Evolutionary conservation across 495 filamentous ascomycete species (phyloP).

Genomic region (Physcia stellaris): DNA sequence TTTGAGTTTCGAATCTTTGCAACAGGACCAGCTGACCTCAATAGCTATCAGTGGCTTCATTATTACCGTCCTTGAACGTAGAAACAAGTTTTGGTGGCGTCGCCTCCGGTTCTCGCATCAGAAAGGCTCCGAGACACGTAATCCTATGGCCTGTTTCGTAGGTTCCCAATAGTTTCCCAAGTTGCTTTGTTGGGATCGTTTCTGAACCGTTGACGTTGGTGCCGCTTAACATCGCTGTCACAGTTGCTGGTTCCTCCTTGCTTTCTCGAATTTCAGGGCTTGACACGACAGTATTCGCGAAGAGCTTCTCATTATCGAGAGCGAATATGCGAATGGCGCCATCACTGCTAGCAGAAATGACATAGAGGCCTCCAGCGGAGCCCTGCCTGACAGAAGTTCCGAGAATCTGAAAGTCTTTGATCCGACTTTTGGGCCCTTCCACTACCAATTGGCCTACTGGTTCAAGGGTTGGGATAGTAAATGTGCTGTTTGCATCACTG

Average conservation of each 20-base stretch:
- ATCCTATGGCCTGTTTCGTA: constrained; percentile 81
- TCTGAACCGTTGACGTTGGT: too few relatives aligned
- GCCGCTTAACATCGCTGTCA: constrained; percentile 8
- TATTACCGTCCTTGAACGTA: too few relatives aligned
- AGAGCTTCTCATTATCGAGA: constrained; percentile 26
- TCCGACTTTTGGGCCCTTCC: constrained; percentile 48
- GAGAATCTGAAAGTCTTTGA: constrained; percentile 79
- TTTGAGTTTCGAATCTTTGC: too few relatives aligned
- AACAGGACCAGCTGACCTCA: too few relatives aligned
- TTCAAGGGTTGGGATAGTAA: constrained; percentile 26
- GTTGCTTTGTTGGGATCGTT: too few relatives aligned
- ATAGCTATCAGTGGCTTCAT: too few relatives aligned
- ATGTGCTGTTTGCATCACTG: constrained; percentile 4
- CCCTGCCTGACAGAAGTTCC: constrained; percentile 25
- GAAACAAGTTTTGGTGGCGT: neutral
- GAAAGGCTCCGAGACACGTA: constrained; percentile 75
- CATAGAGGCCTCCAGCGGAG: constrained; percentile 30
- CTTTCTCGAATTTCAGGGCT: constrained; percentile 3
- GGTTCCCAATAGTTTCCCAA: constrained; percentile 60
- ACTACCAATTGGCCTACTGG: constrained; percentile 58
- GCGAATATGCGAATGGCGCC: constrained; percentile 68
- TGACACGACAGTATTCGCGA: constrained; percentile 1
- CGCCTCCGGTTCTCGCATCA: constrained; percentile 46
- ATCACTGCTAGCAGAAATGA: constrained; percentile 73
- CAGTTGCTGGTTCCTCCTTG: constrained; percentile 5